Evolutionary conservation across 768 basidiomycete genomes (phyloP).

Genomic region (Leccinum fibrillosum): DNA sequence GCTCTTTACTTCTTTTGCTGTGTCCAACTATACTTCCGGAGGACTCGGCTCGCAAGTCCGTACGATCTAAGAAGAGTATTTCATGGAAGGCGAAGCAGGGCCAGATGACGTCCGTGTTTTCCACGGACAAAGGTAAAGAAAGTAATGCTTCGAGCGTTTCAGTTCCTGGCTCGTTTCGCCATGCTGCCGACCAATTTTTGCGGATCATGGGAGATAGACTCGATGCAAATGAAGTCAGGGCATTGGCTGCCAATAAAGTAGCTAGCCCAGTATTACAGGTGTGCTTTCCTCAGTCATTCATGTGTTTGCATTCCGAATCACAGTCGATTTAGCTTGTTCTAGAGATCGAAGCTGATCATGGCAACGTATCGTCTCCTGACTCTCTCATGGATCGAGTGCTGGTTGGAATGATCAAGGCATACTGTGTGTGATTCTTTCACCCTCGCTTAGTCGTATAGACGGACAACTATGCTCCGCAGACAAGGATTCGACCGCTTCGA

Average conservation of each 20-base stretch:
- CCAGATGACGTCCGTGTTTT: slow-evolving; percentile 76
- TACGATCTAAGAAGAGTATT: slow-evolving; percentile 84
- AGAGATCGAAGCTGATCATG: slow-evolving; percentile 74
- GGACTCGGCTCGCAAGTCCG: slow-evolving; percentile 35
- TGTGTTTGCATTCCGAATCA: slow-evolving; percentile 5
- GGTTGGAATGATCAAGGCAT: slow-evolving; percentile 66
- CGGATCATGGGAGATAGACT: slow-evolving; percentile 48
- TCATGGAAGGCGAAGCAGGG: slow-evolving; percentile 82
- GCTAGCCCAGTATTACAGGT: slow-evolving; percentile 79
- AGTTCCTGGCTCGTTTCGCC: slow-evolving; percentile 48
- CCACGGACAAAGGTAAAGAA: slow-evolving; percentile 39
- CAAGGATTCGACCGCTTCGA: slow-evolving; percentile 30
- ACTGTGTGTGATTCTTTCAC: slow-evolving; percentile 43
- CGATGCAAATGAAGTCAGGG: slow-evolving; percentile 70
- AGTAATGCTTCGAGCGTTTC: slow-evolving; percentile 21
- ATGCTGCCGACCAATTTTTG: slow-evolving; percentile 47
- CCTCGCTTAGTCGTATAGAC: background rate
- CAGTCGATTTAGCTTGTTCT: slow-evolving; percentile 60
- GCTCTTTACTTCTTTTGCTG: slow-evolving; percentile 76
- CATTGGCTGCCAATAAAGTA: slow-evolving; percentile 70
- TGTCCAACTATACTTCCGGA: slow-evolving; percentile 52
- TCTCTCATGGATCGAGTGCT: slow-evolving; percentile 83
- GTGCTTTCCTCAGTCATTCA: slow-evolving; percentile 14
- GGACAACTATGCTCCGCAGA: slow-evolving; percentile 31
- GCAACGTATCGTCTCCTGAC: slow-evolving; percentile 51